Percentiles rank a stretch among this genome's conserved stretches.
Evolutionary conservation across 2,329 filamentous ascomycete species (phyloP).

Genomic region (Cladorrhinum sp.): DNA sequence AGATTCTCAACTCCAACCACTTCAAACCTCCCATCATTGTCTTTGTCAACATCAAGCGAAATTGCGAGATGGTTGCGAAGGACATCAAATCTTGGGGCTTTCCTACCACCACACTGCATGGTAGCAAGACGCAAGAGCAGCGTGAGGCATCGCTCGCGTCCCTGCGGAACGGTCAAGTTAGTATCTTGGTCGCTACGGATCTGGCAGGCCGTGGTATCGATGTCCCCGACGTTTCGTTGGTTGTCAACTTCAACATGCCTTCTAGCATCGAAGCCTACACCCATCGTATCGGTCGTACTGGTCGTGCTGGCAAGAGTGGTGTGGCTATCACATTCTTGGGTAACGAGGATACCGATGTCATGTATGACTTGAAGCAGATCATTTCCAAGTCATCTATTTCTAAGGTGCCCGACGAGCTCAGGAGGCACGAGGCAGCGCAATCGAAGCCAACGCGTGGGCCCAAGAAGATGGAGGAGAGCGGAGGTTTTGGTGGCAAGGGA

Average conservation of each 20-base stretch:
- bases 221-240: constrained; percentile 86
- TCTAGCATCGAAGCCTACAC: constrained; percentile 91
- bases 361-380: constrained; percentile 97
- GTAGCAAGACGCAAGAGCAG: constrained; percentile 96
- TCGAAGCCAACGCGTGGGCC: constrained; percentile 31
- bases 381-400: constrained; percentile 85
- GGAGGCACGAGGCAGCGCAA: constrained; percentile 59
- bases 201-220: constrained; percentile 97
- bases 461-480: constrained; percentile 30
- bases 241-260: constrained; percentile 99
- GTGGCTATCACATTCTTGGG: constrained; percentile 94
- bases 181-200: constrained; percentile 93
- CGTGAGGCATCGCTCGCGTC: constrained; percentile 86
- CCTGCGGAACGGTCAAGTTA: constrained; percentile 74
- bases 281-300: constrained; percentile 93
- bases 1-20: constrained; percentile 77
- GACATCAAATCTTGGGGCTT: constrained; percentile 95
- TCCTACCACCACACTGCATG: constrained; percentile 85
- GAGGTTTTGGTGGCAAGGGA: constrained; percentile 29
- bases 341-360: constrained; percentile 80
- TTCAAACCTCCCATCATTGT: constrained; percentile 93
- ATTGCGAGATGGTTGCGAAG: constrained; percentile 90
- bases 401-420: constrained; percentile 85
- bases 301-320: constrained; percentile 95
- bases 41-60: constrained; percentile 99